phyloP scores from a whole-genome alignment of 139 green algal genomes.

The Closterium sp. region DNA sequence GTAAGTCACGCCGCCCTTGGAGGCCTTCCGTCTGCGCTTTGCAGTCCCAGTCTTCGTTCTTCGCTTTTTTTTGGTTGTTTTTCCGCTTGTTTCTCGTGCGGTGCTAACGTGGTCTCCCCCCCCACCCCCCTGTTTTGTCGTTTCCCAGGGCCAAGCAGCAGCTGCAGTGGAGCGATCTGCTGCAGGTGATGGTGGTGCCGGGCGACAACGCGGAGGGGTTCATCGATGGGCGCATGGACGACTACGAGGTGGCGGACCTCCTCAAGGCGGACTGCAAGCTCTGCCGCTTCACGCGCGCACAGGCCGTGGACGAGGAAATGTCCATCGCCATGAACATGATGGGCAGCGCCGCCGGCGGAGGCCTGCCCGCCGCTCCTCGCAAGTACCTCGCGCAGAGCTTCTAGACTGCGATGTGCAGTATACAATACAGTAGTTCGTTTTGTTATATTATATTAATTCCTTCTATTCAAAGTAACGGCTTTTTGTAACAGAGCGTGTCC shows the following conservation, averaged over 20 bases:
- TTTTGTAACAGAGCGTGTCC: no score
- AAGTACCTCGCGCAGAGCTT: neutral
- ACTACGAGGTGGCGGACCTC: neutral
- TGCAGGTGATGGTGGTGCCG: constrained; percentile 6
- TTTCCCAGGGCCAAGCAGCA: neutral
- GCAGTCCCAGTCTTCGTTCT: neutral
- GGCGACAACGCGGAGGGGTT: constrained; percentile 12
- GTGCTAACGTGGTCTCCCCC: neutral
- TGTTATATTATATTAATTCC: no score
- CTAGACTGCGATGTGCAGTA: no score
- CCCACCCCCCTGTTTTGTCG: neutral
- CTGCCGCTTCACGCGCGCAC: neutral
- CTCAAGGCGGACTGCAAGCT: constrained; percentile 8
- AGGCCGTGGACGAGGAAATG: neutral
- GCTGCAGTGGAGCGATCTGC: neutral
- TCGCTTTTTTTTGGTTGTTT: neutral
- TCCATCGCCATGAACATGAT: neutral
- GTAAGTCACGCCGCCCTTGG: neutral
- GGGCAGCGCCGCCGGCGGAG: neutral
- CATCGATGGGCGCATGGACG: neutral
- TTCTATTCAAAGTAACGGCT: no score
- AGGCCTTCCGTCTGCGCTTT: neutral
- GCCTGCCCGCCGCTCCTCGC: neutral
- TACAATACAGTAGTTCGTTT: neutral
- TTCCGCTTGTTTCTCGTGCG: neutral